phyloP scores from a whole-genome alignment of 2,329 filamentous ascomycete genomes.

The Cadophora sp. region DNA sequence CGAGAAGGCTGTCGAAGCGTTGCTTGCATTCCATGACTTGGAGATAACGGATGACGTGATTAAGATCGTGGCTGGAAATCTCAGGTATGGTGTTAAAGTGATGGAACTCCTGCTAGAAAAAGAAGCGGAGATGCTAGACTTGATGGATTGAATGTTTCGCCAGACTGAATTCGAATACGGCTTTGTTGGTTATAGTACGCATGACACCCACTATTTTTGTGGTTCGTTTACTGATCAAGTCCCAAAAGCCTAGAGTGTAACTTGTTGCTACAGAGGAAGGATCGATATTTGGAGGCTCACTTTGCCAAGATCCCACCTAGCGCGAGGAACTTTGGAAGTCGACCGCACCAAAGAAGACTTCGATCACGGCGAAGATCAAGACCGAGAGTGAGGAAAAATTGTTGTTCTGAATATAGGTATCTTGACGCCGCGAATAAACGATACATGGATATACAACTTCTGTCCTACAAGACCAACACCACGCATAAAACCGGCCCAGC shows the following conservation, averaged over 20 bases:
- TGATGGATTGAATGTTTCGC: neutral
- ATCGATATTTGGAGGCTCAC: too few species aligned
- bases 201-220: too few species aligned
- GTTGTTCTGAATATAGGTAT: neutral
- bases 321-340: too few species aligned
- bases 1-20: constrained; percentile 5
- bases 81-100: constrained; percentile 16
- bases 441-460: neutral
- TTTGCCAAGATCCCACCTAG: too few species aligned
- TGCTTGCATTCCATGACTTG: constrained; percentile 16
- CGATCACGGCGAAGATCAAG: neutral
- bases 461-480: neutral
- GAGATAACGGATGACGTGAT: constrained; percentile 19
- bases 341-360: neutral
- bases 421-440: neutral
- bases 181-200: too few species aligned
- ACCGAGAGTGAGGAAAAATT: neutral
- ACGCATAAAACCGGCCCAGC: neutral
- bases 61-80: constrained; percentile 18
- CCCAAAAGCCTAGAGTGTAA: too few species aligned
- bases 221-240: too few species aligned
- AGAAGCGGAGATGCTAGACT: constrained; percentile 18
- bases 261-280: too few species aligned
- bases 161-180: neutral
- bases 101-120: constrained; percentile 20